These are phyloP conservation scores for Sphenostylis stenocarpa DNA, from an alignment of 306 rosid species.

Conservation along the genomic window DNA sequence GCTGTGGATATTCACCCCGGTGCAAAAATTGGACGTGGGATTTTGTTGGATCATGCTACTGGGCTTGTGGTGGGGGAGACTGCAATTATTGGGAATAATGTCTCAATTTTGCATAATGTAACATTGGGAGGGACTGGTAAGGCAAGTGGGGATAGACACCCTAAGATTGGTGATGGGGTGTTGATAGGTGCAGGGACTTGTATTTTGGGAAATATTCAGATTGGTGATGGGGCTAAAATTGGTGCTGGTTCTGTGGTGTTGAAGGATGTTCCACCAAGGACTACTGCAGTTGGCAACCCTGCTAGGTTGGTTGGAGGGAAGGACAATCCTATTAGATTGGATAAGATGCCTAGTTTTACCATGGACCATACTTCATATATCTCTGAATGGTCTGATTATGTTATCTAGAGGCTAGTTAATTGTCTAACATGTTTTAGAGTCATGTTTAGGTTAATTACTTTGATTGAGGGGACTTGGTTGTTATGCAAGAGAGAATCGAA, in stretches of 20 bases:
- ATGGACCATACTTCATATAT: constrained; percentile 91
- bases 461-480: constrained; percentile 35
- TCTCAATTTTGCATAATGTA: constrained; percentile 84
- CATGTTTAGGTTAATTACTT: not conserved
- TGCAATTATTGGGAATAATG: constrained; percentile 80
- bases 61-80: constrained; percentile 92
- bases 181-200: constrained; percentile 92
- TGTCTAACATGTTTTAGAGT: not conserved
- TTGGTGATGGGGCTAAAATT: constrained; percentile 88
- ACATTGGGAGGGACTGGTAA: constrained; percentile 95
- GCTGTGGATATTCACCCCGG: constrained; percentile 93
- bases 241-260: constrained; percentile 93
- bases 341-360: constrained; percentile 77
- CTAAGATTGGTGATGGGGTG: constrained; percentile 90
- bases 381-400: constrained; percentile 79
- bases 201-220: constrained; percentile 76
- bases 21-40: constrained; percentile 68
- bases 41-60: constrained; percentile 85
- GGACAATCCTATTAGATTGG: constrained; percentile 66
- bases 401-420: constrained; percentile 44
- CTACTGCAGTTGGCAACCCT: constrained; percentile 91
- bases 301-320: constrained; percentile 88
- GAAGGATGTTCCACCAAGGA: constrained; percentile 85
- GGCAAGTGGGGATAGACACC: constrained; percentile 76
- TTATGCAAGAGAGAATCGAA: constrained; percentile 48